Percentiles rank a stretch among this genome's conserved stretches.
phyloP scores from a whole-genome alignment of 495 filamentous ascomycete genomes.

The Podospora comata region DNA sequence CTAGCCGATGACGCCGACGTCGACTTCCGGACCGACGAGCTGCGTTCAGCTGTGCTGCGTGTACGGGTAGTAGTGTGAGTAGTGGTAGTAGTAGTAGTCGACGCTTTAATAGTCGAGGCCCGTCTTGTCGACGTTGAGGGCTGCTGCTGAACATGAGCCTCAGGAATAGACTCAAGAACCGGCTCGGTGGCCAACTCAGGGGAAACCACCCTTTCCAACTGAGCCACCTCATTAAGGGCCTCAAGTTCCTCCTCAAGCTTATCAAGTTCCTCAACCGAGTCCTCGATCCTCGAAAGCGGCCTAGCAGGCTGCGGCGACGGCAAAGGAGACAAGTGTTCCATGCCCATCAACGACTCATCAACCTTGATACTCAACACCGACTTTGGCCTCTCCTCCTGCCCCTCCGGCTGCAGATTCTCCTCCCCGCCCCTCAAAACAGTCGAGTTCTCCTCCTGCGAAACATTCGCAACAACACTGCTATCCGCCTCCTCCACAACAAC shows the following conservation, averaged over 20 bases:
- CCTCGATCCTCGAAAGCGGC: conserved; percentile 57
- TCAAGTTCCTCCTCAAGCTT: conserved; percentile 66
- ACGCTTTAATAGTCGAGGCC: background rate
- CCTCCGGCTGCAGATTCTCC: background rate
- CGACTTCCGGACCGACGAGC: conserved; percentile 34
- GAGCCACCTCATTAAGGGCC: conserved; percentile 44
- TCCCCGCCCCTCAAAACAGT: background rate
- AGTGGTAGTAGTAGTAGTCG: background rate
- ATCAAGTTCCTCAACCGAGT: conserved; percentile 66
- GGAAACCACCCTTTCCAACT: conserved; percentile 37
- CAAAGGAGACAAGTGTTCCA: background rate
- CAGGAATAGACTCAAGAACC: conserved; percentile 9
- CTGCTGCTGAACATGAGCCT: background rate
- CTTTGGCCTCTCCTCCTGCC: background rate
- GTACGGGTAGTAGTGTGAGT: background rate
- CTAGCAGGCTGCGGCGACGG: conserved; percentile 36
- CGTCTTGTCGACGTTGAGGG: background rate
- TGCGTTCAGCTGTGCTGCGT: conserved; percentile 16
- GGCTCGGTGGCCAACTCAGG: conserved; percentile 22
- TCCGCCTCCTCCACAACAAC: background rate
- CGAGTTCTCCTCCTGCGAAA: background rate
- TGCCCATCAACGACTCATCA: background rate
- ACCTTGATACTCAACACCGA: background rate
- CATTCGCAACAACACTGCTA: conserved; percentile 2
- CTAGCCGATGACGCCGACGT: conserved; percentile 35